Evolutionary conservation across 257 asterid species (phyloP).

Genomic region (Solanum pinnatisectum): DNA sequence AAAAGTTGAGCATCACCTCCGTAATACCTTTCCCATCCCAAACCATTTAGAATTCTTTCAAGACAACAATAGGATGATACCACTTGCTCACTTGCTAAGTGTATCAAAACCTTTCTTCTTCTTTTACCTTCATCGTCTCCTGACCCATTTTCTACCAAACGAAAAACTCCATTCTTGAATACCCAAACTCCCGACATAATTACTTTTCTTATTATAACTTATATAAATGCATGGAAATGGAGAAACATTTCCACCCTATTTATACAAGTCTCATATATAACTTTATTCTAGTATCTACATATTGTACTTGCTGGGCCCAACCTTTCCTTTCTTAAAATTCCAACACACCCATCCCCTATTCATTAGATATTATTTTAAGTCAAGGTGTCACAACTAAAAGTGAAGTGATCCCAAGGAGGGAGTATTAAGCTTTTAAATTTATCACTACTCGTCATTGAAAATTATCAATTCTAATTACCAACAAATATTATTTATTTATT

Average conservation of each 20-base stretch:
- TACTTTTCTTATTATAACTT: no score
- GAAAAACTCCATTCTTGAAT: conserved; percentile 75
- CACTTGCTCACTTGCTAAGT: conserved; percentile 53
- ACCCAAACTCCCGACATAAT: conserved; percentile 91
- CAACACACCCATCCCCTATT: not conserved
- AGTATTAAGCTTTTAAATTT: not conserved
- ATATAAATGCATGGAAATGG: no score
- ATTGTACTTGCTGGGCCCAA: conserved; percentile 33
- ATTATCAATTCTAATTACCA: not conserved
- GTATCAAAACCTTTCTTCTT: conserved; percentile 57
- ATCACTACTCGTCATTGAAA: not conserved
- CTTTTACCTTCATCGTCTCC: conserved; percentile 27
- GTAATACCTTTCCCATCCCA: conserved; percentile 86
- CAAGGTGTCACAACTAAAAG: no score
- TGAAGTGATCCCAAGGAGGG: no score
- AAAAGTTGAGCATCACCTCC: conserved; percentile 54
- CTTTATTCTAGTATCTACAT: conserved; percentile 39
- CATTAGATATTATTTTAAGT: no score
- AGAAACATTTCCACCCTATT: conserved; percentile 13
- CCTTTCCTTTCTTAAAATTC: not conserved
- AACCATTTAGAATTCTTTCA: conserved; percentile 42
- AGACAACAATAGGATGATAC: conserved; percentile 54
- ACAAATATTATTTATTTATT: not conserved
- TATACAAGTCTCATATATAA: conserved; percentile 16
- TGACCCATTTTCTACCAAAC: conserved; percentile 48